Evolutionary conservation across 805 yeast genomes (phyloP), one percentile per base, ranked within the genome.

Genomic region (Tetrapisispora fleetii): DNA sequence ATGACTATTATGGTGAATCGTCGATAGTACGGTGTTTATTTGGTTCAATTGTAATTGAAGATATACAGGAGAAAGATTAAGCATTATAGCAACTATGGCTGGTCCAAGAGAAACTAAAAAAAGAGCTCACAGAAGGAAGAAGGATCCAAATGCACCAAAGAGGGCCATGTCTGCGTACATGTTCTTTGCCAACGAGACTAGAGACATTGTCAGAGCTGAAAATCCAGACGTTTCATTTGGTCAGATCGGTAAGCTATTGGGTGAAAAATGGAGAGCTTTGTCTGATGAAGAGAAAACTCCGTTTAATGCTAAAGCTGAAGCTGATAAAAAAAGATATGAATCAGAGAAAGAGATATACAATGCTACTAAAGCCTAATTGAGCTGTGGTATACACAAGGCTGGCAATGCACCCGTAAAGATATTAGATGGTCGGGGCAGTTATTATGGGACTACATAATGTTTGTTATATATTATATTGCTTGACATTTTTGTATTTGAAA

Each of bases 91-190:
- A 28, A 16, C 40, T 40, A 70, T 70, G 74, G 68, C 74, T 48
- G 68, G 67, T 44, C 67, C 66, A 54, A 68, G 68, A 61, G 69
- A 68, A 61, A 52, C 57, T 40, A 54, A 48, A 46, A 52, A 63
- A 62, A 60, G 61, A 65, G 54, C 69, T 53, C 56, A 68, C 52
- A 72, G 74, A 67, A 73, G 70, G 69, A 73, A 72, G 73, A 73
- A 73, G 70, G 95, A 87, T 71, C 96, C 99, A 75, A 90, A 91
- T 71, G 99, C 99, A 57, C 99, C 99, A 70, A 93, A 93, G 87
- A 87, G 98, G 73, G 88, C 97, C 27, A 75, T 93, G 69, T 88
- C 97, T 52, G 97, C 98, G 44, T 93, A 91, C 83, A 90, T 93
- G 98, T 91, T 87, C 80, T 93, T 90, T 67, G 98, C 99, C 61